A percentile compares a stretch with the other conserved stretches of the same genome.
These are phyloP conservation scores for Taphrina confusa DNA, from an alignment of 1,139 yeast species.

Conservation along the genomic window DNA sequence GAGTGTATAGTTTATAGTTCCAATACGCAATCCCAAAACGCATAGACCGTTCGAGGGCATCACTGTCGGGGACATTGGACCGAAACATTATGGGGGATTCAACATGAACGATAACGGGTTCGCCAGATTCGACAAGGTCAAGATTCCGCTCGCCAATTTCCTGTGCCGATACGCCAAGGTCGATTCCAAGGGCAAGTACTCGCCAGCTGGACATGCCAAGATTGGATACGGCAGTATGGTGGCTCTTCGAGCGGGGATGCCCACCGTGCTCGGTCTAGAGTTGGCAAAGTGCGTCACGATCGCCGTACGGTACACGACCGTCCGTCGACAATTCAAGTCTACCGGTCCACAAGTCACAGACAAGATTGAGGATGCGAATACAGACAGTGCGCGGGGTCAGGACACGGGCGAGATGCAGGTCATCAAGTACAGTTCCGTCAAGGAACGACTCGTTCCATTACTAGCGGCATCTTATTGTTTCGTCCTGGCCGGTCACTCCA, in stretches of 20 bases:
- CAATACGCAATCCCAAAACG: constrained; percentile 67
- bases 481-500: constrained; percentile 29
- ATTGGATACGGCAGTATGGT: constrained; percentile 82
- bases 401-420: constrained; percentile 23
- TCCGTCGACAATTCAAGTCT: constrained; percentile 76
- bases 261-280: constrained; percentile 75
- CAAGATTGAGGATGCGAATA: constrained; percentile 24
- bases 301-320: constrained; percentile 85
- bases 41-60: constrained; percentile 73
- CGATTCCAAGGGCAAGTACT: constrained; percentile 66
- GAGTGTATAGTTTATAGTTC: constrained; percentile 66
- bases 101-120: constrained; percentile 85
- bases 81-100: constrained; percentile 51
- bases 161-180: constrained; percentile 77
- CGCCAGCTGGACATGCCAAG: constrained; percentile 74
- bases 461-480: constrained; percentile 24
- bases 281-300: constrained; percentile 79
- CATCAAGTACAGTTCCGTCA: constrained; percentile 24
- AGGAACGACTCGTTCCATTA: constrained; percentile 26
- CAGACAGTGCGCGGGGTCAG: not conserved
- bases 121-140: constrained; percentile 77
- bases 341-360: constrained; percentile 17
- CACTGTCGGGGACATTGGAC: constrained; percentile 85
- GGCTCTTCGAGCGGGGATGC: constrained; percentile 90
- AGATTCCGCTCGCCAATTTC: constrained; percentile 81